Evolutionary conservation across 2,329 filamentous ascomycete genomes (phyloP).

Genomic region (Penicillium sp.): DNA sequence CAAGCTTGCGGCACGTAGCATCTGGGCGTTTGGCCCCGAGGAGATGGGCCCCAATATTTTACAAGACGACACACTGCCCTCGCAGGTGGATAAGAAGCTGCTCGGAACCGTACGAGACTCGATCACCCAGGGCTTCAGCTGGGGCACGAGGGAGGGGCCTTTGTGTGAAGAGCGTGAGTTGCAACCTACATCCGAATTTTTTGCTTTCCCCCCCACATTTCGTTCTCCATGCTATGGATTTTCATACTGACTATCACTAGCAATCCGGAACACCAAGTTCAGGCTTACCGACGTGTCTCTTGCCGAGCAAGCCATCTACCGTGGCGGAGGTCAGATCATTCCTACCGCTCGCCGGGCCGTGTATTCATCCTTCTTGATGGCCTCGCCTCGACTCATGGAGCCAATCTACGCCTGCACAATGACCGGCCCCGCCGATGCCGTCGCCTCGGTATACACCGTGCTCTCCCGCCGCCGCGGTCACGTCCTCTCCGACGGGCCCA

Average conservation of each 20-base stretch:
- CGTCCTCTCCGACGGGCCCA: constrained; percentile 89
- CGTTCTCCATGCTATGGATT: constrained; percentile 14
- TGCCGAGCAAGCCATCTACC: constrained; percentile 87
- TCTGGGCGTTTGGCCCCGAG: constrained; percentile 98
- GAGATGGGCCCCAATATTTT: constrained; percentile 94
- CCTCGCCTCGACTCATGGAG: constrained; percentile 93
- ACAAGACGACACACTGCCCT: constrained; percentile 93
- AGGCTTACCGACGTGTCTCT: constrained; percentile 88
- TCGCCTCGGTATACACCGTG: constrained; percentile 87
- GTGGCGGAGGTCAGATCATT: constrained; percentile 95
- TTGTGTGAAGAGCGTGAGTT: constrained; percentile 91
- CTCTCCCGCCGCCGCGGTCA: constrained; percentile 86
- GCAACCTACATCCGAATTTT: constrained; percentile 3
- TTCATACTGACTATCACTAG: constrained; percentile 47
- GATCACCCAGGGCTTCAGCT: constrained; percentile 93
- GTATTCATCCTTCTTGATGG: constrained; percentile 97
- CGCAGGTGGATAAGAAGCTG: constrained; percentile 91
- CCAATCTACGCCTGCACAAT: constrained; percentile 91
- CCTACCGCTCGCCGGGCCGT: constrained; percentile 89
- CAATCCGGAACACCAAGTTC: constrained; percentile 98
- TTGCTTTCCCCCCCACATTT: background rate
- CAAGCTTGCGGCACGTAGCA: constrained; percentile 86
- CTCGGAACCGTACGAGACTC: constrained; percentile 86
- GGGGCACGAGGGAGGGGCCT: constrained; percentile 93
- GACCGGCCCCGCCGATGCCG: constrained; percentile 86